Base-by-base conservation (phyloP, 1,139 yeast species). In the Blastobotrys indianensis region DNA sequence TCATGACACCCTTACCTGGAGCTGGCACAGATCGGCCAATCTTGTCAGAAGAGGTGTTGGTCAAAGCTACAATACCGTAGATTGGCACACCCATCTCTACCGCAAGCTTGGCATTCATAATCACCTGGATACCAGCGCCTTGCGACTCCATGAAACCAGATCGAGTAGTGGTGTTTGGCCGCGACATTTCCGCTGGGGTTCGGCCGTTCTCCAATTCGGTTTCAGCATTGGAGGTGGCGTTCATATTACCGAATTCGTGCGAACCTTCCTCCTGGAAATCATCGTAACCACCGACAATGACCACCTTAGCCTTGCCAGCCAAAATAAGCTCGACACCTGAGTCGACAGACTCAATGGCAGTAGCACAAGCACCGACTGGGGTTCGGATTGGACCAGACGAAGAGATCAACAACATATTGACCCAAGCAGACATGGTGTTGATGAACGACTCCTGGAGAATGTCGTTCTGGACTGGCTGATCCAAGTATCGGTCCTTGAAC, bases 261-360 rank as follows among this genome's bases (percentile, higher is more conserved):
- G 97, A 88, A 58, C 97, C 97, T 74, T 92, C 98, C 73, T 92
- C 98, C 72, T 88, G 96, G 94, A 92, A 90, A 65, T 92, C 98
- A 74, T 92, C 98, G 66, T 86, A 88, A 72, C 98, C 98, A 77
- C 98, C 98, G 61, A 90, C 97, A 64, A 92, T 76, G 69, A 92
- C 88, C 61, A 92, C 80, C 79, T 87, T 88, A 50, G 98, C 98
- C 71, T 90, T 88, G 57, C 96, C 96, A 46, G 87, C 72, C 60
- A 85, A 70, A 60, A 92, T 88, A 46, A 96, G 85, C 72, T 92
- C 98, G 58, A 85, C 80, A 79, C 97, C 98, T 62, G 79, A 78
- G 66, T 92, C 98, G 58, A 94, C 87, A 52, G 98, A 92, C 74
- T 92, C 98, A 54, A 94, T 84, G 49, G 98, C 94, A 57, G 98